Percentiles rank a stretch among this genome's conserved stretches.
Conservation (phyloP, 2,329 filamentous ascomycete genomes). For the Boeremia lycopersici region DNA sequence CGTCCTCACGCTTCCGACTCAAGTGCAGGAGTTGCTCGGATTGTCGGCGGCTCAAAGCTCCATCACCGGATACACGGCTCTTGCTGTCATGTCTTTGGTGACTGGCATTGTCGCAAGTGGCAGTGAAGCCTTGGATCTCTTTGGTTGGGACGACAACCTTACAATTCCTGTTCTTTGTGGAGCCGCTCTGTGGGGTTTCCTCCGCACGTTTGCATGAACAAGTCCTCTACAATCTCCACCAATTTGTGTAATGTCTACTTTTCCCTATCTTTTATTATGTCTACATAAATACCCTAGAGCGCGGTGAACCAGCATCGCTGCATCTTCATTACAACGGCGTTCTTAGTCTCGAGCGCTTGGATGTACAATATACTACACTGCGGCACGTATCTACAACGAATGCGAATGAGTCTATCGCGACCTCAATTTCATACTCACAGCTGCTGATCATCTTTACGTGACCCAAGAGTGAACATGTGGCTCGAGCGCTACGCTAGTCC, state of each 20-base stretch:
- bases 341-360: neutral
- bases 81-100: slow-evolving; percentile 81
- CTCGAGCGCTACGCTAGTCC: neutral
- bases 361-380: slow-evolving; percentile 1
- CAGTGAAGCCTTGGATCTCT: slow-evolving; percentile 89
- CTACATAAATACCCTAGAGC: slow-evolving; percentile 13
- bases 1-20: slow-evolving; percentile 69
- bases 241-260: slow-evolving; percentile 3
- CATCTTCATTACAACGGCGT: slow-evolving; percentile 9
- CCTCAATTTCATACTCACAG: neutral
- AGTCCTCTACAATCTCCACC: neutral
- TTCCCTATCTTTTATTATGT: neutral
- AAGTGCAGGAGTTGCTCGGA: slow-evolving; percentile 65
- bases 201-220: slow-evolving; percentile 75
- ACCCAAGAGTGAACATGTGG: no score
- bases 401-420: no score
- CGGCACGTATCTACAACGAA: neutral
- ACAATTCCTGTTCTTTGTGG: slow-evolving; percentile 94
- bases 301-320: slow-evolving; percentile 4
- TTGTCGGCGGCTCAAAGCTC: slow-evolving; percentile 64
- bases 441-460: neutral
- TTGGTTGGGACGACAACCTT: slow-evolving; percentile 95
- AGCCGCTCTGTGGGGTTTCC: slow-evolving; percentile 85
- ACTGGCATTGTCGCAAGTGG: slow-evolving; percentile 87
- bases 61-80: slow-evolving; percentile 72